A percentile compares a stretch with the other conserved stretches of the same genome.
Evolutionary conservation across 257 asterid genomes (phyloP).

Genomic region (Solanum bukasovii): DNA sequence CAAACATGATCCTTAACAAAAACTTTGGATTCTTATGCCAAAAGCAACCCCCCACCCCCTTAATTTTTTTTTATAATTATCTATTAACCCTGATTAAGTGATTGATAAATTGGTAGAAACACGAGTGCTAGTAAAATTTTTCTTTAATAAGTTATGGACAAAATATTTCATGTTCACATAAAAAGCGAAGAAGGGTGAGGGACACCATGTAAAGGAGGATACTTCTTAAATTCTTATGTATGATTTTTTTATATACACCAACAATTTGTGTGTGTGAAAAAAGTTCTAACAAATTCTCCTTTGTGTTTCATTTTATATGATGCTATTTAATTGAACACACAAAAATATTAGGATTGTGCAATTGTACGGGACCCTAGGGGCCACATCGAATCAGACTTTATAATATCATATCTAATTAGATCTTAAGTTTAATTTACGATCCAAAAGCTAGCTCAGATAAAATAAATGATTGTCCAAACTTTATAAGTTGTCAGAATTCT

Average conservation of each 20-base stretch:
- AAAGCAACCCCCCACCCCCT: not conserved
- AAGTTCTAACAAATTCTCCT: not conserved
- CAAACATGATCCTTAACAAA: slow-evolving; percentile 1
- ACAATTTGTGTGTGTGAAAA: not conserved
- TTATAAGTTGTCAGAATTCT: not conserved
- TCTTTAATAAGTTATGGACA: not conserved
- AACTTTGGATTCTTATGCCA: not conserved
- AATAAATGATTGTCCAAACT: not conserved
- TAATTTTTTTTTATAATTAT: too few relatives aligned
- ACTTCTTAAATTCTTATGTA: not conserved
- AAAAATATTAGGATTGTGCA: not conserved
- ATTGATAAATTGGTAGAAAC: not conserved
- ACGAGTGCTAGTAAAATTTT: not conserved
- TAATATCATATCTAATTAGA: not conserved
- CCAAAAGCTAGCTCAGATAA: accelerated
- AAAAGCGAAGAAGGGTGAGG: not conserved
- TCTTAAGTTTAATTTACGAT: not conserved
- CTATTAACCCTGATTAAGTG: not conserved
- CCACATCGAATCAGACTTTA: not conserved
- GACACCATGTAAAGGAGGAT: not conserved
- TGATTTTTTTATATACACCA: not conserved
- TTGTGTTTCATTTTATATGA: not conserved
- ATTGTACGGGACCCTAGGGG: not conserved
- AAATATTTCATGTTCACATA: not conserved
- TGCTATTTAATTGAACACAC: not conserved